Evolutionary conservation across 169 alveolate species (phyloP).

Genomic region (Toxoplasma gondii): DNA sequence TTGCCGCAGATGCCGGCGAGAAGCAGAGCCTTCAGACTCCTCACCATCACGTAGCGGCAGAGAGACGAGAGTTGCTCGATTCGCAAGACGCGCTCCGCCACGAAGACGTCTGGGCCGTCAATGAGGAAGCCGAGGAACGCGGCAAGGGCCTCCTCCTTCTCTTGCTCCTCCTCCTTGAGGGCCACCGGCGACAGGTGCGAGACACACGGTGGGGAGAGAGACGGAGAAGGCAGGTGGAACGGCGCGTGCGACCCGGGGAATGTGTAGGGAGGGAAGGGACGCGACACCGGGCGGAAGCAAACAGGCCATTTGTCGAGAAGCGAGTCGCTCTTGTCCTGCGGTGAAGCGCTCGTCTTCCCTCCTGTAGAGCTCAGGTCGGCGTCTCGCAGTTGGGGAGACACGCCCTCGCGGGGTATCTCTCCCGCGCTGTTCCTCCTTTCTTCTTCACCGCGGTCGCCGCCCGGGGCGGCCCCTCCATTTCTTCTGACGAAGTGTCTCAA

Average conservation of each 20-base stretch:
- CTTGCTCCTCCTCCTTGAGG: neutral
- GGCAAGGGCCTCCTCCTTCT: constrained; percentile 11
- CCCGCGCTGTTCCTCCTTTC: neutral
- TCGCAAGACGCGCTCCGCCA: constrained; percentile 72
- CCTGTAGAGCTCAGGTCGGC: neutral
- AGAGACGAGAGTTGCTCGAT: constrained; percentile 75
- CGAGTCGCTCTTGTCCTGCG: too few species aligned
- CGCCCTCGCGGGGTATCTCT: neutral
- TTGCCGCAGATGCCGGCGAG: constrained; percentile 76
- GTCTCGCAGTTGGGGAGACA: neutral
- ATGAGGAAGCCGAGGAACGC: constrained; percentile 62
- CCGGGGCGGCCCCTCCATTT: neutral
- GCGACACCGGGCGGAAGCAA: too few species aligned
- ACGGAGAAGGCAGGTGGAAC: constrained; percentile 12
- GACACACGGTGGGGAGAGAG: neutral
- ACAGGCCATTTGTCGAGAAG: too few species aligned
- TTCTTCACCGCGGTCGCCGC: neutral
- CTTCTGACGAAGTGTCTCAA: neutral
- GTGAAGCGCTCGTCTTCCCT: neutral
- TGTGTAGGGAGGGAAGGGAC: neutral
- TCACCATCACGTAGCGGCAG: constrained; percentile 69
- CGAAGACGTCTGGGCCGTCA: constrained; percentile 67
- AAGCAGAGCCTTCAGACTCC: constrained; percentile 75
- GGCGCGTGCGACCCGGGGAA: constrained; percentile 15
- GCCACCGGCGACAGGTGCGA: neutral